These are phyloP conservation scores for Gillenia trifoliata DNA, from an alignment of 306 rosid species.

Conservation along the genomic window DNA sequence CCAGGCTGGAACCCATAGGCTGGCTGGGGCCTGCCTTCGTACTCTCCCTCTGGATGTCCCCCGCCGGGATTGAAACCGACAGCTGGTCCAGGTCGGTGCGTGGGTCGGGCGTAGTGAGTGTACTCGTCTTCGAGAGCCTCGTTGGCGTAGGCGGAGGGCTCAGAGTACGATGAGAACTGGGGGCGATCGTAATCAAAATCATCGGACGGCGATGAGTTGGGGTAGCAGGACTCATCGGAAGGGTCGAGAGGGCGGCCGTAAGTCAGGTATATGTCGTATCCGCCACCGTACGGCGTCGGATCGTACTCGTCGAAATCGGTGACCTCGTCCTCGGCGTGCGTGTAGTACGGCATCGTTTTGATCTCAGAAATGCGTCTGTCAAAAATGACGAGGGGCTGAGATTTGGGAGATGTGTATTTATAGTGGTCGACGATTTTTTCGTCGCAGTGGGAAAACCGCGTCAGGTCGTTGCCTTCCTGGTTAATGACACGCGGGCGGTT, in stretches of 20 bases:
- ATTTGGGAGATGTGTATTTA: neutral
- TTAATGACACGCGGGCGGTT: neutral
- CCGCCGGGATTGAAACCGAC: conserved; percentile 6
- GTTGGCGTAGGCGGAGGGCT: conserved; percentile 70
- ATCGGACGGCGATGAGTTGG: conserved; percentile 26
- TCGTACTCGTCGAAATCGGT: conserved; percentile 48
- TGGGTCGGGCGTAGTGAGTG: conserved; percentile 59
- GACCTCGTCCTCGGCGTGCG: conserved; percentile 23
- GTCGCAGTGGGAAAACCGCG: neutral
- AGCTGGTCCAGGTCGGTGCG: conserved; percentile 41
- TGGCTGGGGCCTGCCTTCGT: conserved; percentile 21
- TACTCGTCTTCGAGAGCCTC: conserved; percentile 65
- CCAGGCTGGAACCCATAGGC: conserved; percentile 26
- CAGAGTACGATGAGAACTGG: conserved; percentile 37
- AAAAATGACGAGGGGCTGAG: neutral
- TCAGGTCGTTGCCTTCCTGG: neutral
- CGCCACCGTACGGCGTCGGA: conserved; percentile 45
- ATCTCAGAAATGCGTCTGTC: neutral
- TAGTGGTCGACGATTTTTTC: neutral
- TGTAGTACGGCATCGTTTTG: conserved; percentile 40
- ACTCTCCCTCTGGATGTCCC: conserved; percentile 13
- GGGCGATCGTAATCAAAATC: conserved; percentile 79
- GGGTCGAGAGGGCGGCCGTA: conserved; percentile 41
- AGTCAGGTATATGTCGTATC: conserved; percentile 32
- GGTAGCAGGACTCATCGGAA: conserved; percentile 58